Base-by-base conservation (phyloP, 2,329 filamentous ascomycete genomes). In the Triangularia setosa region DNA sequence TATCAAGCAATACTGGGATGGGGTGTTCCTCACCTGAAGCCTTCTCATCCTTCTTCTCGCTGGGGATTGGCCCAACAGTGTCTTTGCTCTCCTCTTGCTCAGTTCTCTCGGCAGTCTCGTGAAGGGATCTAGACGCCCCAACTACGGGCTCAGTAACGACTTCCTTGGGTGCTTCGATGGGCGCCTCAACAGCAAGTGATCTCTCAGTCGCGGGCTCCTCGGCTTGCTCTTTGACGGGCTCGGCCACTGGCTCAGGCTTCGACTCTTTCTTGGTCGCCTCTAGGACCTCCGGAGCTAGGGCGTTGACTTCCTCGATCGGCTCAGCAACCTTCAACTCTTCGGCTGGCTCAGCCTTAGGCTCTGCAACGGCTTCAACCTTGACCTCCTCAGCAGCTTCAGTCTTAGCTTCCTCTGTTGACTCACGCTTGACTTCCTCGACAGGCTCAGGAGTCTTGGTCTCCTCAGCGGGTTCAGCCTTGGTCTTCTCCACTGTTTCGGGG, bases 21-120 rank as follows among this genome's bases (percentile, higher is more conserved):
- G 68, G 25, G 68, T 70, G 58, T 65, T 67, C 69, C 73, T 74
- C 73, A 74, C 73, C 73, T 74, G 65, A 68, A 67, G 65, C 70
- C 25, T 69, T 69, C 62, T 68, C 70, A 35, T 65, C 54, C 63
- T 67, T 67, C 35, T 68, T 64, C 16, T 71, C 66, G 55, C 67
- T 62, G 48, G 66, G 66, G 35, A 69, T 68, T 18, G 66, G 68
- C 59, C 65, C 69, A 65, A 70, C 67, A 33, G 53, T 70, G 58
- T 71, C 4, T 79, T 81, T 12, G 77, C 80, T 67, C 65, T 71
- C 69, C 3, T 69, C 69, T 11, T 63, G 63, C 54, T 69, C 65
- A 27, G 18, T 60, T 40, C 11, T 48, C 40, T 48, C 40, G n/a
- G 21, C 40, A 9, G 40, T 48, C 40, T 48, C 40, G 40, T n/a